phyloP scores from a whole-genome alignment of 495 filamentous ascomycete genomes.

The Astrocystis sublimbata region DNA sequence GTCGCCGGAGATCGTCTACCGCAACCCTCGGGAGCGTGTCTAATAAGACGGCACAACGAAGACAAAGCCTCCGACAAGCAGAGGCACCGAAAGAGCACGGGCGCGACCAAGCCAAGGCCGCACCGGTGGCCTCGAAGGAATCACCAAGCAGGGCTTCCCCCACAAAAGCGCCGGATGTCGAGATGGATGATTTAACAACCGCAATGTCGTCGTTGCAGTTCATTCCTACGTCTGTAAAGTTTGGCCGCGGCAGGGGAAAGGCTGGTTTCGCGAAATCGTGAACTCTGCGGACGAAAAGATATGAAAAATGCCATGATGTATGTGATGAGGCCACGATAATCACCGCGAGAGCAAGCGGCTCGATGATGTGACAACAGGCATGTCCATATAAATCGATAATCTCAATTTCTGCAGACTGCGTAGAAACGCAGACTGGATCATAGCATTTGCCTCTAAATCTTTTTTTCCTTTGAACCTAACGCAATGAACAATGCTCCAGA shows the following conservation, averaged over 20 bases:
- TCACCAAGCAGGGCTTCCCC: constrained; percentile 4
- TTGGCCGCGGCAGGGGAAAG: constrained; percentile 62
- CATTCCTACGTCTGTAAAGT: constrained; percentile 74
- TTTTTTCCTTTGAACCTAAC: too few relatives aligned
- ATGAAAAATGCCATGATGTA: neutral
- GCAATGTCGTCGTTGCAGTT: constrained; percentile 85
- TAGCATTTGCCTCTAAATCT: neutral
- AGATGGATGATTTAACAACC: constrained; percentile 70
- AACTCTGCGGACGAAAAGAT: neutral
- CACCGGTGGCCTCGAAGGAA: neutral
- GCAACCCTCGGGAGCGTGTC: constrained; percentile 28
- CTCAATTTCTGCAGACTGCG: neutral
- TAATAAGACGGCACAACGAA: constrained; percentile 27
- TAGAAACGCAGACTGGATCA: neutral
- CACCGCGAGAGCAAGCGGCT: neutral
- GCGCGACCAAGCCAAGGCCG: constrained; percentile 6
- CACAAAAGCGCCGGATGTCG: constrained; percentile 47
- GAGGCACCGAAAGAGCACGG: constrained; percentile 18
- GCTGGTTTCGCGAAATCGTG: constrained; percentile 46
- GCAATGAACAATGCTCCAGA: neutral
- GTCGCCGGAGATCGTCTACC: constrained; percentile 50
- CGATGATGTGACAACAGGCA: neutral
- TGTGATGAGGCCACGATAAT: neutral
- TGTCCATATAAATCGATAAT: neutral
- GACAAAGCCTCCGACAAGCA: constrained; percentile 25